Evolutionary conservation across 2,329 filamentous ascomycete species (phyloP).

Genomic region (Nannizzia gypsea): DNA sequence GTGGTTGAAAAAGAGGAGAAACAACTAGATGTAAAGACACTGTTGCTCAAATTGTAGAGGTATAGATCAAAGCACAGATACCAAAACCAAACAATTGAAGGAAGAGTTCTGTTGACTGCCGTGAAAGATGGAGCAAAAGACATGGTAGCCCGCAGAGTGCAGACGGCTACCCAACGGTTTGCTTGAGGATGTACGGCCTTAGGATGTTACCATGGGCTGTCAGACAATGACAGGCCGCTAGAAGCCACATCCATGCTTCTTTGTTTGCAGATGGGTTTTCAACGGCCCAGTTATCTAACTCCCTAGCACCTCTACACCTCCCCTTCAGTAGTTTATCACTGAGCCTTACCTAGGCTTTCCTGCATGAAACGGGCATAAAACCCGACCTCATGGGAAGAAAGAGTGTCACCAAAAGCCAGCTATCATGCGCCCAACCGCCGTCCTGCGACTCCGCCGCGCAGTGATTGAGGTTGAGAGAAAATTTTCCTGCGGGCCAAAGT

Average conservation of each 20-base stretch:
- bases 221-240: neutral
- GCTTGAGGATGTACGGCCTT: neutral
- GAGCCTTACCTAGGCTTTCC: neutral
- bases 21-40: neutral
- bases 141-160: neutral
- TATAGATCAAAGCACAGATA: neutral
- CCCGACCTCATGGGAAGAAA: neutral
- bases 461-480: constrained; percentile 21
- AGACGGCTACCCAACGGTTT: neutral
- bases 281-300: neutral
- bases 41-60: neutral
- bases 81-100: neutral
- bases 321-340: neutral
- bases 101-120: neutral
- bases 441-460: constrained; percentile 8
- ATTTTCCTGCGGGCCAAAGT: constrained; percentile 15
- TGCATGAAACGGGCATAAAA: neutral
- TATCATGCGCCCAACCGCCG: constrained; percentile 10
- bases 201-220: no score
- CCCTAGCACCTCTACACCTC: neutral
- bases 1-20: neutral
- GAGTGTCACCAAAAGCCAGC: neutral
- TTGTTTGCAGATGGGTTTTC: neutral
- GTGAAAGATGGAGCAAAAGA: neutral
- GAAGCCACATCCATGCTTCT: neutral